phyloP scores from a whole-genome alignment of 2,329 filamentous ascomycete species.

The Claviceps sp. region DNA sequence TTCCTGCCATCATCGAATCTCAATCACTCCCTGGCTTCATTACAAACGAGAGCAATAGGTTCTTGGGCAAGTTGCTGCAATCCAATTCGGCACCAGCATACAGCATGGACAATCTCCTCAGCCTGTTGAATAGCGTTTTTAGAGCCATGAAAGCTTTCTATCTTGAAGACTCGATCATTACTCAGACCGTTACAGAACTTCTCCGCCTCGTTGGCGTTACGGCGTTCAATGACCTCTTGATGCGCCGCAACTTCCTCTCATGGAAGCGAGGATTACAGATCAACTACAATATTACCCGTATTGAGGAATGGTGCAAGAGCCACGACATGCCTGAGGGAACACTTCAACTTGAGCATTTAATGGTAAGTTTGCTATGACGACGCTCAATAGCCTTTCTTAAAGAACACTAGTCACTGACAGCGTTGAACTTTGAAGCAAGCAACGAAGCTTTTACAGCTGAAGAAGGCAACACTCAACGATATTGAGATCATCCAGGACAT shows the following conservation, averaged over 20 bases:
- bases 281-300: slow-evolving; percentile 99
- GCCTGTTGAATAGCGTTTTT: slow-evolving; percentile 91
- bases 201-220: slow-evolving; percentile 89
- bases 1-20: slow-evolving; percentile 96
- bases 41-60: slow-evolving; percentile 95
- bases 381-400: slow-evolving; percentile 14
- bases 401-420: slow-evolving; percentile 24
- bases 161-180: slow-evolving; percentile 90
- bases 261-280: slow-evolving; percentile 99
- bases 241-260: slow-evolving; percentile 95
- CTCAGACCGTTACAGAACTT: slow-evolving; percentile 87
- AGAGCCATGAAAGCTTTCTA: slow-evolving; percentile 99
- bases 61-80: slow-evolving; percentile 91
- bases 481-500: slow-evolving; percentile 99
- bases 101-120: slow-evolving; percentile 98
- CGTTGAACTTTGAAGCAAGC: slow-evolving; percentile 45
- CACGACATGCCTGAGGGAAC: slow-evolving; percentile 99
- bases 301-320: slow-evolving; percentile 99
- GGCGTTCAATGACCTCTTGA: slow-evolving; percentile 93
- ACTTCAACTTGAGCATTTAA: slow-evolving; percentile 91
- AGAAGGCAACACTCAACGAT: slow-evolving; percentile 97
- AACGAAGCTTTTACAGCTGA: slow-evolving; percentile 92
- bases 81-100: slow-evolving; percentile 86
- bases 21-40: slow-evolving; percentile 97
- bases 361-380: slow-evolving; percentile 42